These are phyloP conservation scores for Aspergillus cristatus DNA, from an alignment of 495 filamentous ascomycete species.

Conservation along the genomic window DNA sequence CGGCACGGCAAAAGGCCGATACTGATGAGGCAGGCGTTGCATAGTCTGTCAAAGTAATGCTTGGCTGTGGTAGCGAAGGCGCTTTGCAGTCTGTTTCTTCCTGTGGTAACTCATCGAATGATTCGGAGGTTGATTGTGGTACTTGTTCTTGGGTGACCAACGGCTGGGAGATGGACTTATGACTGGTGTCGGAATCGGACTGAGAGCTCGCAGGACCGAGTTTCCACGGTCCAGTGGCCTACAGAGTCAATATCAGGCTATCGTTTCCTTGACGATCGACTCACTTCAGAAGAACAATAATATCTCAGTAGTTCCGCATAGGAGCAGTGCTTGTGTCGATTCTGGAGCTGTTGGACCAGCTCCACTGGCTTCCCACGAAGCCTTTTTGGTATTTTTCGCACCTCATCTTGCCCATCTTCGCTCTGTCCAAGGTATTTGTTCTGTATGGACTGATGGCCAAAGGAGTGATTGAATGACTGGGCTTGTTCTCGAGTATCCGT, in stretches of 20 bases:
- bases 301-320: slow-evolving; percentile 68
- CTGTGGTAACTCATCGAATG: too few relatives aligned
- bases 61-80: slow-evolving; percentile 7
- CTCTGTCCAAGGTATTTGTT: slow-evolving; percentile 54
- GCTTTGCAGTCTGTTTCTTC: too few relatives aligned
- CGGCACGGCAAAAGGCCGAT: slow-evolving; percentile 81
- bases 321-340: slow-evolving; percentile 60
- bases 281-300: slow-evolving; percentile 61
- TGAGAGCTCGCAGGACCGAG: slow-evolving; percentile 14
- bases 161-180: slow-evolving; percentile 11
- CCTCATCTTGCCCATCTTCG: slow-evolving; percentile 8
- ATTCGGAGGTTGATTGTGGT: too few relatives aligned
- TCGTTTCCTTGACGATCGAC: slow-evolving; percentile 5
- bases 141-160: slow-evolving; percentile 23
- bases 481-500: slow-evolving; percentile 54
- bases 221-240: slow-evolving; percentile 25
- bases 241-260: not conserved
- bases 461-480: slow-evolving; percentile 66
- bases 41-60: slow-evolving; percentile 50
- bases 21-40: slow-evolving; percentile 62
- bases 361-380: slow-evolving; percentile 52
- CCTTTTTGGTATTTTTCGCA: slow-evolving; percentile 58
- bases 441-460: too few relatives aligned
- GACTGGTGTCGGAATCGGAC: slow-evolving; percentile 1
- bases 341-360: slow-evolving; percentile 60